These are phyloP conservation scores for Monoraphidium neglectum DNA, from an alignment of 139 green algal genomes.

Conservation along the genomic window DNA sequence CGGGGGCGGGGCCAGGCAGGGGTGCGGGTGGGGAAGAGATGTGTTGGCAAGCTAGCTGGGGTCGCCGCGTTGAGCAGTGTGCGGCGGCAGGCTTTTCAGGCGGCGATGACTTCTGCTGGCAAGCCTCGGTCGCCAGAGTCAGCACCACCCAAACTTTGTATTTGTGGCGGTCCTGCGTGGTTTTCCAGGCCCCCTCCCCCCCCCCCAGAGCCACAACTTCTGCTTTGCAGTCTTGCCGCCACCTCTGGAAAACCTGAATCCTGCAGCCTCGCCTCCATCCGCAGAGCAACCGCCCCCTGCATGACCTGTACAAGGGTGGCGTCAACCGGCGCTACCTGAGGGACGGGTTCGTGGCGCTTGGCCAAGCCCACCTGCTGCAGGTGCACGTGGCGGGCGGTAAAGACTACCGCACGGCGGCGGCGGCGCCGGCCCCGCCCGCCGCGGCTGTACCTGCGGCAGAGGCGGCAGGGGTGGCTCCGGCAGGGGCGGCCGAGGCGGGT, in stretches of 20 bases:
- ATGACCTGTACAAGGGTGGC: constrained; percentile 84
- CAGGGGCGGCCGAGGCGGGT: background rate
- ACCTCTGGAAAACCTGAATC: background rate
- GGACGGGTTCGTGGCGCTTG: background rate
- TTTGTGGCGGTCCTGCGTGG: too few species aligned
- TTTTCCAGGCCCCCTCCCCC: too few species aligned
- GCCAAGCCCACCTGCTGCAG: background rate
- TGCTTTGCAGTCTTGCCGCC: background rate
- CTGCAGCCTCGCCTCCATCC: background rate
- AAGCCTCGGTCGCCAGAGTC: too few species aligned
- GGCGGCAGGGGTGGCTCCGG: background rate
- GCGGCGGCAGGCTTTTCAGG: too few species aligned
- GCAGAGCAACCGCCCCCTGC: constrained; percentile 55
- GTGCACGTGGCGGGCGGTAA: constrained; percentile 6
- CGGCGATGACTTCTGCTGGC: too few species aligned
- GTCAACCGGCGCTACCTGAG: constrained; percentile 86
- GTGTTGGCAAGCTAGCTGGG: too few species aligned
- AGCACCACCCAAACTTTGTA: too few species aligned
- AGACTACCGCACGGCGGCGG: background rate
- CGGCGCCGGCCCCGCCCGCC: background rate
- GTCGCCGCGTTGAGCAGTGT: too few species aligned
- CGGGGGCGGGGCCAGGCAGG: too few species aligned
- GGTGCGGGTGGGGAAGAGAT: too few species aligned
- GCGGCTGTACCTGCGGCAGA: too few species aligned
- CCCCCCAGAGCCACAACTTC: too few species aligned